These are phyloP conservation scores for Yamadazyma nakazawae DNA, from an alignment of 805 yeast genomes.

Conservation along the genomic window DNA sequence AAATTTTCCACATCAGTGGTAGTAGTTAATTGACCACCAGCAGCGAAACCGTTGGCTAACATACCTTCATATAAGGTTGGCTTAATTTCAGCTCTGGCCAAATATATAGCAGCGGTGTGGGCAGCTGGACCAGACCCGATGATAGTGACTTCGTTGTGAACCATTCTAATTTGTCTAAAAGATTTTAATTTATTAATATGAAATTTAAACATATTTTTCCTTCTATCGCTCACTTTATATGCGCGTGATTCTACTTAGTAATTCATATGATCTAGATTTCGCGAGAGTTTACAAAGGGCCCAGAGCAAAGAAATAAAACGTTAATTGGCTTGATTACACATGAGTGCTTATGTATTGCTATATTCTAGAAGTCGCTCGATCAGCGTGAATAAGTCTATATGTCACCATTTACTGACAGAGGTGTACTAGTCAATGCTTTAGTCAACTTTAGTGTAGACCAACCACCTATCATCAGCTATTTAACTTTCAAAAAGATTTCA, in stretches of 20 bases:
- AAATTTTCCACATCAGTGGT: constrained; percentile 98
- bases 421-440: too few species aligned
- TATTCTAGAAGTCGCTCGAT: too few species aligned
- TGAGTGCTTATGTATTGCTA: too few species aligned
- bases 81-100: constrained; percentile 93
- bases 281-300: not conserved
- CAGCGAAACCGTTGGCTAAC: constrained; percentile 97
- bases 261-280: not conserved
- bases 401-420: too few species aligned
- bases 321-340: too few species aligned
- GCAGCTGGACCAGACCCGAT: constrained; percentile 99
- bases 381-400: too few species aligned
- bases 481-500: too few species aligned
- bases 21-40: constrained; percentile 98
- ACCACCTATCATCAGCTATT: too few species aligned
- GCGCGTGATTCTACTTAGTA: constrained; percentile 2
- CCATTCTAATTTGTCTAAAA: constrained; percentile 48
- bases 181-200: not conserved
- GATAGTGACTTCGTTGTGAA: constrained; percentile 79
- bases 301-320: too few species aligned
- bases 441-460: too few species aligned
- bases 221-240: not conserved
- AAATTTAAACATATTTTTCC: not conserved
- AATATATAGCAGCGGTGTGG: constrained; percentile 96
- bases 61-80: constrained; percentile 94